Conservation (phyloP, 1,284 basidiomycete genomes). For the Cryptococcus neoformans region DNA sequence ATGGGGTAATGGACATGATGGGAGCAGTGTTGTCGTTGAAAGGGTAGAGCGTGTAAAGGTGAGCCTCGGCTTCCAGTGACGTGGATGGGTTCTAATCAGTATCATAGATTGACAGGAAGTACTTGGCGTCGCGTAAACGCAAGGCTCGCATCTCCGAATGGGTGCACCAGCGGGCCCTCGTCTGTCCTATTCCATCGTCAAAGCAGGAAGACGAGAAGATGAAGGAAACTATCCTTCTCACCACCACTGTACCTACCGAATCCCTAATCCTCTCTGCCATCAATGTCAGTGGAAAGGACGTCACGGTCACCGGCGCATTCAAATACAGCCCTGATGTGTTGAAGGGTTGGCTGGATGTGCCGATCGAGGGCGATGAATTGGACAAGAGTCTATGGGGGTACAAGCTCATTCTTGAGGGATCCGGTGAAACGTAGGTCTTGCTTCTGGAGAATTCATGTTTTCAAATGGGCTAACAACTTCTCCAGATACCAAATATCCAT, state of each 20-base stretch:
- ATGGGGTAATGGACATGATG: slow-evolving; percentile 60
- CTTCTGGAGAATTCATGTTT: neutral
- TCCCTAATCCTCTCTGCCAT: neutral
- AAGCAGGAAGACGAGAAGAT: neutral
- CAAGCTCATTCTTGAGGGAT: neutral
- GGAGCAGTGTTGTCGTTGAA: slow-evolving; percentile 55
- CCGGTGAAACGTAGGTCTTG: slow-evolving; percentile 1
- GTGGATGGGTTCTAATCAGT: neutral
- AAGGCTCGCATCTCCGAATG: slow-evolving; percentile 27
- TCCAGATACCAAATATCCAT: neutral
- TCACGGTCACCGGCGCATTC: slow-evolving; percentile 7
- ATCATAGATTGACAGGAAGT: slow-evolving; percentile 22
- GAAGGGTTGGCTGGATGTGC: slow-evolving; percentile 13
- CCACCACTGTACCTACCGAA: neutral
- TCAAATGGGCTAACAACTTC: neutral
- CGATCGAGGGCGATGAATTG: neutral
- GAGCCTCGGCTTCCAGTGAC: slow-evolving; percentile 17
- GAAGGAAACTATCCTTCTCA: neutral
- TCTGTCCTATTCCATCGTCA: neutral
- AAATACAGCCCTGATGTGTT: slow-evolving; percentile 24
- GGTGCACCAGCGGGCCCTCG: slow-evolving; percentile 9
- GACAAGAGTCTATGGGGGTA: slow-evolving; percentile 3
- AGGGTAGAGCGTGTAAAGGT: slow-evolving; percentile 51
- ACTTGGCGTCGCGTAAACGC: slow-evolving; percentile 11
- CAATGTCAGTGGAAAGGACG: neutral